Evolutionary conservation across 1,284 basidiomycete genomes (phyloP), one percentile per base, ranked within the genome.

Genomic region (Sporisorium graminicola): DNA sequence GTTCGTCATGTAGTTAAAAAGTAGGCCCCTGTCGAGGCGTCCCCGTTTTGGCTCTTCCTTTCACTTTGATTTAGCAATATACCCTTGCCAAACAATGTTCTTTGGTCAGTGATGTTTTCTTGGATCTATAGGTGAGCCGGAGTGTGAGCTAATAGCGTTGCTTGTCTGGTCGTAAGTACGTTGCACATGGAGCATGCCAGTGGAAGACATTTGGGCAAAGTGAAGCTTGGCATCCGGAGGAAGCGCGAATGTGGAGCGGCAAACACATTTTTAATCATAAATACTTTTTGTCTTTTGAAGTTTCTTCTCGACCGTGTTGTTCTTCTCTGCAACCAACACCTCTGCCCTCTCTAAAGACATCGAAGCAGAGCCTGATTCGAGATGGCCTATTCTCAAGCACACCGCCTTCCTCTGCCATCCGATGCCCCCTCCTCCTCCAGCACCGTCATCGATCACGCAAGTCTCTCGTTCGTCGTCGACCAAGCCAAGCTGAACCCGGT

Each of bases 321-420:
- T 20, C 29, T 16, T 47, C 31, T 46, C 43, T 22, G 24, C 35
- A 2, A 47, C 33, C 27, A 20, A 55, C 31, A 33, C 29, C 13
- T 26, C 40, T 16, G 26, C 40, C 6, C 20, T 20, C 27, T 33
- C 31, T 5, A 22, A 51, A 14, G 12, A 22, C 40, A 7, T 13
- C 9, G 13, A 6, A 14, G 3, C 20, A 3, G 37, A 26, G 22
- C 26, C n/a, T n/a, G n/a, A n/a, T n/a, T 18, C 37, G 33, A 35
- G 44, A 74, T 74, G 72, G 72, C 72, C 1, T 69, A 74, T 35
- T 53, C 66, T 16, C 59, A 68, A 43, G 65, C 72, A 24, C 66
- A 69, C 52, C 62, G 59, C 8, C 40, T 50, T 1, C 66, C 72
- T 0, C 59, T 74, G 0, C 66, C 58, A 1, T 14, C 33, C 3